Conservation (phyloP, 371 early-diverging fungal species). For the Mucor lusitanicus region DNA sequence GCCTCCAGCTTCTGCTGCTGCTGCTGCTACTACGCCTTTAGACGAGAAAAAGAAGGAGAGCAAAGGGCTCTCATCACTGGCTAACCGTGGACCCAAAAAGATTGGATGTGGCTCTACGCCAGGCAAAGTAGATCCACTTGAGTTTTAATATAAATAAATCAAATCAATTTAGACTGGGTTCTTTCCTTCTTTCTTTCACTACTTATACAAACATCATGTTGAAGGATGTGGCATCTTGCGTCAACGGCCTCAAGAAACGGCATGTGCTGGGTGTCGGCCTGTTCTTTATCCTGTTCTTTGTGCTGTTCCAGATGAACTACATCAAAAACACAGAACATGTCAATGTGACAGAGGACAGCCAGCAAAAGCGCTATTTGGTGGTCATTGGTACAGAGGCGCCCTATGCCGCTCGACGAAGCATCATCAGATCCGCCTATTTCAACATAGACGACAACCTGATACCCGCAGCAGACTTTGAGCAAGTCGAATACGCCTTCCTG, state of each 20-base stretch:
- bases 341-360: background rate
- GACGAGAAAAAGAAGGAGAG: slow-evolving; percentile 8
- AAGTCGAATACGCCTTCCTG: slow-evolving; percentile 54
- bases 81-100: slow-evolving; percentile 23
- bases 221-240: background rate
- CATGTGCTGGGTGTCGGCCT: background rate
- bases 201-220: background rate
- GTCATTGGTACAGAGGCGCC: slow-evolving; percentile 51
- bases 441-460: slow-evolving; percentile 50
- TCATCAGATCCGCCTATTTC: slow-evolving; percentile 56
- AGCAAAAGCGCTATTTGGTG: slow-evolving; percentile 28
- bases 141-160: slow-evolving; percentile 33
- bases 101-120: slow-evolving; percentile 47
- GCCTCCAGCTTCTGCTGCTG: slow-evolving; percentile 22
- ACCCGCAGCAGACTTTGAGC: slow-evolving; percentile 40
- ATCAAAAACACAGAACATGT: background rate
- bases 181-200: background rate
- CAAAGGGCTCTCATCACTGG: slow-evolving; percentile 20
- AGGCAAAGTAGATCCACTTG: slow-evolving; percentile 47
- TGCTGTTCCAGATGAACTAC: background rate
- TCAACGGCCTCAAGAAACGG: background rate
- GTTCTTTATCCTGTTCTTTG: background rate
- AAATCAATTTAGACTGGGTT: background rate
- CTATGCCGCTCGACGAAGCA: slow-evolving; percentile 34
- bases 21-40: too few species aligned